Conservation (phyloP, 2,329 filamentous ascomycete genomes). For the Ascochyta pisi region DNA sequence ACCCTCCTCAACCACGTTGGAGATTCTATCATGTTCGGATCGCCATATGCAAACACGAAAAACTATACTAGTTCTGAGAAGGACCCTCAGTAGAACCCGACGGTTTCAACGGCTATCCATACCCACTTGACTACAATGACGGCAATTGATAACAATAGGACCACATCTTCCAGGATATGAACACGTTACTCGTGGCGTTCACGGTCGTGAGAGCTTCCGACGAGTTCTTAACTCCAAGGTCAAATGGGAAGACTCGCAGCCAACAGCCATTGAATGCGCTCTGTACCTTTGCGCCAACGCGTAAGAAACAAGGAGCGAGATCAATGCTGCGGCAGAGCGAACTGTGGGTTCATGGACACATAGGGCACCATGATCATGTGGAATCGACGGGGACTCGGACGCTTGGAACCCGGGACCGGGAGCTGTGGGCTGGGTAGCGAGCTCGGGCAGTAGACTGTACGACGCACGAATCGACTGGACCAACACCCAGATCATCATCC, state of each 20-base stretch:
- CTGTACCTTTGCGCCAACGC: constrained; percentile 21
- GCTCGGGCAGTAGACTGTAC: not conserved
- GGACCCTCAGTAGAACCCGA: not conserved
- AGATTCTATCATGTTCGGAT: not conserved
- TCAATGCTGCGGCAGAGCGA: not conserved
- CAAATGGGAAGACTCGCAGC: constrained; percentile 7
- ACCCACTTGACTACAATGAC: constrained; percentile 9
- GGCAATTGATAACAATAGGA: not conserved
- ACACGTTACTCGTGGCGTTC: constrained; percentile 6
- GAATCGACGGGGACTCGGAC: not conserved
- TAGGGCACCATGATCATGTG: constrained; percentile 9
- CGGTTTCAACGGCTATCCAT: not conserved
- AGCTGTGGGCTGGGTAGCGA: not conserved
- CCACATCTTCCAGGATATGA: constrained; percentile 2
- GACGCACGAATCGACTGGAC: not conserved
- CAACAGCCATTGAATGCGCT: constrained; percentile 19
- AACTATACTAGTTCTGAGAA: not conserved
- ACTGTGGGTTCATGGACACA: constrained; percentile 7
- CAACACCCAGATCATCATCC: constrained; percentile 2
- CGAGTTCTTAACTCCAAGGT: constrained; percentile 3
- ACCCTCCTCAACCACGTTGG: not conserved
- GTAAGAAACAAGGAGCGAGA: constrained; percentile 10
- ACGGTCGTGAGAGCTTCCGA: constrained; percentile 6
- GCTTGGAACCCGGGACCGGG: not conserved
- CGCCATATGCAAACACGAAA: constrained; percentile 3